Evolutionary conservation across 768 basidiomycete genomes (phyloP), one percentile per base, ranked within the genome.

Genomic region (Phanerochaete sordida): DNA sequence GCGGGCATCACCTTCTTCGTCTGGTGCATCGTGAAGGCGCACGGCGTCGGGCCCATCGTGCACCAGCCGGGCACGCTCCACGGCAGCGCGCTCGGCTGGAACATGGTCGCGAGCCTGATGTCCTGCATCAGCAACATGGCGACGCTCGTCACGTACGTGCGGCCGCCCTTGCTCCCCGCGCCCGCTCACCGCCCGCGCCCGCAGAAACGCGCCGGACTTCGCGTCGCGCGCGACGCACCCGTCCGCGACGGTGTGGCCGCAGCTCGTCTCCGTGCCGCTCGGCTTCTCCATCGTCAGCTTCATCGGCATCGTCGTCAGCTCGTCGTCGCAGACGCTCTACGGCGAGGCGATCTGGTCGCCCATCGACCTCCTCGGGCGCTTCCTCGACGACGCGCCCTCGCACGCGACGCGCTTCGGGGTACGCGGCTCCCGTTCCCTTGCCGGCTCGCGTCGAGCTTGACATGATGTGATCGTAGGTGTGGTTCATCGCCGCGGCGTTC

Each of bases 91-190:
- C 79, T 91, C 46, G 84, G 81, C 19, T 94, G 91, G 91, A 80
- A 81, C 16, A 90, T 91, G 85, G 79, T 90, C 27, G 76, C 79
- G 49, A 84, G 83, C 69, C 70, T 89, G 63, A 90, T 88, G 85
- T 85, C 83, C 16, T 91, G 87, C 72, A 86, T 93, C 72, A 85
- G 84, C 74, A 91, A 91, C 75, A 85, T 86, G 83, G 86, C 84
- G 26, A 90, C 88, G 3, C 80, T 91, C 62, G 76, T 90, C 68
- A 85, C 84, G 81, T 85, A 77, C 57, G 80, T 71, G 23, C 39
- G 28, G 23, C 23, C 30, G 62, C 43, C 35, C 44, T 48, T 61
- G 60, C 24, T 39, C 30, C 46, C 58, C 58, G 62, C 33, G 5
- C 51, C 33, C 12, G n/a, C 13, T 56, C 19, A n/a, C 45, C 11